Evolutionary conservation across 140 eudicot species (phyloP).

Genomic region (Ambrosia hybrid): DNA sequence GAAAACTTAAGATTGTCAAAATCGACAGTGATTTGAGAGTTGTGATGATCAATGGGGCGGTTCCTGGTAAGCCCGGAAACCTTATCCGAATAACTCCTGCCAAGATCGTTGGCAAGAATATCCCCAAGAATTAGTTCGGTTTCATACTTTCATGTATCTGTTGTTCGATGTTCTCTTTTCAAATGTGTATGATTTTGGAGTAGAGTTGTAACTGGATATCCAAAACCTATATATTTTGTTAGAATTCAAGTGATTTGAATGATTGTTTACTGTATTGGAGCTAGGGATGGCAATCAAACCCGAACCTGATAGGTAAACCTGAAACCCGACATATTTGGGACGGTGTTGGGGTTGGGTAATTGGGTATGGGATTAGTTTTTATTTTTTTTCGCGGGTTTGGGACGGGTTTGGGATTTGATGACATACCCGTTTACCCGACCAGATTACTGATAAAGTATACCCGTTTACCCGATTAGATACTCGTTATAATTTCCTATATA

Average conservation of each 20-base stretch:
- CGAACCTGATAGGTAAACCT: too few relatives aligned
- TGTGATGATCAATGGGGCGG: slow-evolving; percentile 93
- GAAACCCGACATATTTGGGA: too few relatives aligned
- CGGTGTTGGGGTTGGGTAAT: too few relatives aligned
- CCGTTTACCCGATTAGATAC: too few relatives aligned
- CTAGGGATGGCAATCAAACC: too few relatives aligned
- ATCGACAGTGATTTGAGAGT: slow-evolving; percentile 76
- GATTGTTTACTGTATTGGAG: background rate
- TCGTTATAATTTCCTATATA: too few relatives aligned
- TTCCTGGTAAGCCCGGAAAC: slow-evolving; percentile 99
- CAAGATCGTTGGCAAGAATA: slow-evolving; percentile 90
- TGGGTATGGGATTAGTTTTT: too few relatives aligned
- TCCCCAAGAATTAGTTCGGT: slow-evolving; percentile 63
- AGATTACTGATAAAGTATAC: too few relatives aligned
- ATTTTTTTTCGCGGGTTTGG: too few relatives aligned
- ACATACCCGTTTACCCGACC: too few relatives aligned
- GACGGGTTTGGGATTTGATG: too few relatives aligned
- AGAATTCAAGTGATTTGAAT: background rate
- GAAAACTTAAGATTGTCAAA: slow-evolving; percentile 78
- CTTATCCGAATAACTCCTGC: slow-evolving; percentile 90
- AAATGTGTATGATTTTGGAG: slow-evolving; percentile 1
- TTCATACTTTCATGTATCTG: background rate
- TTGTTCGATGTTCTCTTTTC: background rate
- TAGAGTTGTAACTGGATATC: slow-evolving; percentile 15
- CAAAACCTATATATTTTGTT: background rate